Evolutionary conservation across 257 asterid genomes (phyloP), one percentile per base, ranked within the genome.

Genomic region (Knoxia roxburghii): DNA sequence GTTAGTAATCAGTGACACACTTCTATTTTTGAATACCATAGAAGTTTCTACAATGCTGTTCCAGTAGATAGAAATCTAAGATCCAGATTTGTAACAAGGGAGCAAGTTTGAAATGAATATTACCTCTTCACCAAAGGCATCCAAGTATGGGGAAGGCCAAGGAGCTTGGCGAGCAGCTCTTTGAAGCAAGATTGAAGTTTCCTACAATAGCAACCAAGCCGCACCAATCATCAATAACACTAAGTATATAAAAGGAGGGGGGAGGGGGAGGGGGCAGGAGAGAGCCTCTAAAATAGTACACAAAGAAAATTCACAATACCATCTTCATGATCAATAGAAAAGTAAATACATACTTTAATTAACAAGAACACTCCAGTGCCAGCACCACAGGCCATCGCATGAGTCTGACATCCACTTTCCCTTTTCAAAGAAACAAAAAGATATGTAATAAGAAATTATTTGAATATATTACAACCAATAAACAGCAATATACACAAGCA

Each of bases 131-230:
- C 99, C 99, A 55, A 82, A 94, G 40, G 85, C 86, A 83, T 94
- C 99, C 84, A 94, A 87, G 76, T 94, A 94, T 2, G 93, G 99
- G 68, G 99, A 94, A 40, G 96, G 97, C 99, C 99, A 94, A 46
- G 88, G 89, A 63, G 99, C 96, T 79, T 88, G 95, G 68, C 95
- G 95, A 70, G 95, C 95, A 68, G 93, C 86, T 74, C 97, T 83
- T 78, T 90, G 99, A 64, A 94, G 96, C 81, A 90, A 73, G 72
- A 94, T 83, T 37, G 96, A 84, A 65, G 99, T 94, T 84, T 79
- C 88, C 99, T 94, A 77, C 73, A 69, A 40, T 53, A 70, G 69
- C 20, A 65, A 53, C 32, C 65, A 60, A 41, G 35, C 35, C 32
- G 12, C 53, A 43, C 65, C 18, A 67, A 24, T 48, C 33, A 26